Conservation (phyloP, 2,329 filamentous ascomycete genomes). For the Emericellopsis atlantica region DNA sequence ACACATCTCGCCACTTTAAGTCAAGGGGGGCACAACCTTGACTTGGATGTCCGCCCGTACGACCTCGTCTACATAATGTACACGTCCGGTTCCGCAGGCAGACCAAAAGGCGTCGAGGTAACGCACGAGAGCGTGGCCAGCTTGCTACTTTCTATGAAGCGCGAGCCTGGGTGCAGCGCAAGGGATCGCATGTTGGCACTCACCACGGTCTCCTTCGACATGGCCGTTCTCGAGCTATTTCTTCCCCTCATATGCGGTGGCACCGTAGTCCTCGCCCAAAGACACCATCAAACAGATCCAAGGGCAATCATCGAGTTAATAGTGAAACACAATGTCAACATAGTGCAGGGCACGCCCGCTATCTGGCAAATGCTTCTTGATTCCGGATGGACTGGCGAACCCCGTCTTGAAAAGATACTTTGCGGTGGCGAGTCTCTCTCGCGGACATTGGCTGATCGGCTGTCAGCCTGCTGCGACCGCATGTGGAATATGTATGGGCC, state of each 20-base stretch:
- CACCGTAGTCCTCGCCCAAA: constrained; percentile 6
- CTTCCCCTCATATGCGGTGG: constrained; percentile 7
- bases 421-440: constrained; percentile 6
- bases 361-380: constrained; percentile 9
- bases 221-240: constrained; percentile 7
- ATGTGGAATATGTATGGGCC: constrained; percentile 16
- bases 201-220: constrained; percentile 8
- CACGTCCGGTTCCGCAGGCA: constrained; percentile 13
- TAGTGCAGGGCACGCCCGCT: constrained; percentile 7
- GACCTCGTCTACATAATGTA: constrained; percentile 20
- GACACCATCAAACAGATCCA: constrained; percentile 4
- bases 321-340: constrained; percentile 5
- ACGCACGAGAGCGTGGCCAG: constrained; percentile 7
- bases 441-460: constrained; percentile 4
- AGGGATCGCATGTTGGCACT: constrained; percentile 7
- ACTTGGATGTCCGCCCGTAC: not conserved
- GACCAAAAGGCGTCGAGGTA: constrained; percentile 25
- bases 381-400: constrained; percentile 5
- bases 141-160: constrained; percentile 4
- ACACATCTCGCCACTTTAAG: no score
- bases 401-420: constrained; percentile 5
- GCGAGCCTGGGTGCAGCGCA: constrained; percentile 4
- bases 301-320: constrained; percentile 4
- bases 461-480: constrained; percentile 4
- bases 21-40: not conserved